phyloP scores from a whole-genome alignment of 257 asterid genomes.

The Solanum corneliomulleri region DNA sequence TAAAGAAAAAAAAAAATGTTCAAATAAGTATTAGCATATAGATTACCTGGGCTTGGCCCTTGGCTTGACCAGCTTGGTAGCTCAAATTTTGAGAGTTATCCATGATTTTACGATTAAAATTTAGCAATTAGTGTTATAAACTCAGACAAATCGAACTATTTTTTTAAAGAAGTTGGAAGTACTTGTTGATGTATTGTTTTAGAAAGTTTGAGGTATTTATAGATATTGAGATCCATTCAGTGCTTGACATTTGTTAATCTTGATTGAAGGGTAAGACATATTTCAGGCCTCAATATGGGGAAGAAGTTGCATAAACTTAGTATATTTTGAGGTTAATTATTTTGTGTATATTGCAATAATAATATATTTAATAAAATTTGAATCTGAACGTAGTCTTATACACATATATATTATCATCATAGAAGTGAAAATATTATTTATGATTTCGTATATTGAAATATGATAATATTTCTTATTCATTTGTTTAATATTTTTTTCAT shows the following conservation, averaged over 20 bases:
- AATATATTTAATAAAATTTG: no score
- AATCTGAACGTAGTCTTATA: not conserved
- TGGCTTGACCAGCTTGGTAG: not conserved
- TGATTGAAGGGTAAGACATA: not conserved
- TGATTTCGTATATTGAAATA: not conserved
- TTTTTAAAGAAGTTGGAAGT: not conserved
- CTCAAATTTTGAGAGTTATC: not conserved
- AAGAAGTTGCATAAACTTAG: no score
- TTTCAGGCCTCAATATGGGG: not conserved
- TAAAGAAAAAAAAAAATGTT: not conserved
- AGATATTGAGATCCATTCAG: not conserved
- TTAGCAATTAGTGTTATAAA: not conserved
- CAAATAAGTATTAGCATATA: not conserved
- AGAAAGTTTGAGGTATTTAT: not conserved
- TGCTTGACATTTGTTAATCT: not conserved
- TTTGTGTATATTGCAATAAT: no score
- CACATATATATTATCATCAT: no score
- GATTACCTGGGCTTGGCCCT: not conserved
- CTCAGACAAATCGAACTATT: not conserved
- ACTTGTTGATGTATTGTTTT: not conserved
- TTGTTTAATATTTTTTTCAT: no score
- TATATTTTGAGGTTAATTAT: no score
- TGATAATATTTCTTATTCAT: not conserved
- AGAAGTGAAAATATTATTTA: fast-evolving
- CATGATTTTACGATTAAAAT: not conserved